These are phyloP conservation scores for Elaeagnus macrophylla DNA, from an alignment of 306 rosid genomes.

Conservation along the genomic window DNA sequence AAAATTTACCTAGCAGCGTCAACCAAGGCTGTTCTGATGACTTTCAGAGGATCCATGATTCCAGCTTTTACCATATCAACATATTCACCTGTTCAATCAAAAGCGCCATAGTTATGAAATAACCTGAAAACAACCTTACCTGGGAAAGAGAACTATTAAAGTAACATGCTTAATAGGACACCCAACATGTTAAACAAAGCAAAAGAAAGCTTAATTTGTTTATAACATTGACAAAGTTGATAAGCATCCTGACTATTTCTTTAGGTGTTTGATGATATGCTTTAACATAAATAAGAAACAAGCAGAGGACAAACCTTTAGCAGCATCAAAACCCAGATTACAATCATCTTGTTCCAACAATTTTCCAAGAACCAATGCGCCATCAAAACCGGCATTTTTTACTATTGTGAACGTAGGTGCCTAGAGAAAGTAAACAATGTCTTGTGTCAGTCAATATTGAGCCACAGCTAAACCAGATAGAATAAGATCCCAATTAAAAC, in stretches of 20 bases:
- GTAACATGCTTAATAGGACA: no score
- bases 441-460: constrained; percentile 17
- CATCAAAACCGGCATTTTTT: constrained; percentile 82
- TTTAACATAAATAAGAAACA: not conserved
- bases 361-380: constrained; percentile 60
- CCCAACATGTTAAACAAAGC: no score
- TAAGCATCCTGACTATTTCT: no score
- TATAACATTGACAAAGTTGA: no score
- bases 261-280: no score
- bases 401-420: constrained; percentile 69
- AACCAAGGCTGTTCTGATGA: constrained; percentile 74
- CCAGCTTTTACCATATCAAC: constrained; percentile 89
- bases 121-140: not conserved
- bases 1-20: constrained; percentile 84
- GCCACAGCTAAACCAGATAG: constrained; percentile 12
- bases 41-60: constrained; percentile 88
- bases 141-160: not conserved
- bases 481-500: constrained; percentile 27
- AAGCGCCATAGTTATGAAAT: constrained; percentile 10
- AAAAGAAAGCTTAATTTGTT: no score
- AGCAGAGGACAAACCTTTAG: constrained; percentile 49
- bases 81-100: constrained; percentile 51
- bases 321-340: constrained; percentile 66
- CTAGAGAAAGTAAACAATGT: constrained; percentile 31
- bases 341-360: constrained; percentile 77